Conservation (phyloP, 2,329 filamentous ascomycete genomes). For the Phialemonium atrogriseum region DNA sequence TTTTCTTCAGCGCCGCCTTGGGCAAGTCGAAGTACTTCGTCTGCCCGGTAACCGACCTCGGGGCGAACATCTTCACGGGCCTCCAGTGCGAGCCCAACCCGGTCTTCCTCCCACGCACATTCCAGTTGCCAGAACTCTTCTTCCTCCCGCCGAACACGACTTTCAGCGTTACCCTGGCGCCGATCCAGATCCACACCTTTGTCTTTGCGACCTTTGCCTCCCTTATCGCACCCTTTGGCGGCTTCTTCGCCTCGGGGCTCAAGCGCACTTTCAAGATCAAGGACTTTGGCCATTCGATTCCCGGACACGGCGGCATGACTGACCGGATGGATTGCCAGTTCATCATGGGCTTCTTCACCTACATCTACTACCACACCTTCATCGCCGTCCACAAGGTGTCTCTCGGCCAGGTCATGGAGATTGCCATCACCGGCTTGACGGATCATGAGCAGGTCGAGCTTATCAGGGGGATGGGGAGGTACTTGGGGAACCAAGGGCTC, state of each 20-base stretch:
- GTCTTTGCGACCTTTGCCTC: conserved; percentile 90
- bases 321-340: conserved; percentile 99
- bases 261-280: conserved; percentile 99
- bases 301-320: conserved; percentile 94
- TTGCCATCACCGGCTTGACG: conserved; percentile 80
- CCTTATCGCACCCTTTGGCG: conserved; percentile 92
- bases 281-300: conserved; percentile 97
- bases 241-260: conserved; percentile 94
- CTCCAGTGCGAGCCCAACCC: conserved; percentile 87
- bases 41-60: conserved; percentile 93
- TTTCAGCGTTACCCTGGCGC: conserved; percentile 65
- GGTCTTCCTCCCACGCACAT: conserved; percentile 73
- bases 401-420: conserved; percentile 82
- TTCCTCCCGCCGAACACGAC: conserved; percentile 54
- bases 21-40: conserved; percentile 95
- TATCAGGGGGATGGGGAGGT: conserved; percentile 54
- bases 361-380: conserved; percentile 98
- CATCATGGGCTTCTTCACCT: conserved; percentile 98
- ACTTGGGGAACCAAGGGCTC: conserved; percentile 56
- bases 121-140: conserved; percentile 64
- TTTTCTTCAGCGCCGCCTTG: conserved; percentile 73
- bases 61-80: conserved; percentile 85
- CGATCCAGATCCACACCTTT: conserved; percentile 90
- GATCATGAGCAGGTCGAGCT: conserved; percentile 85
- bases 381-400: conserved; percentile 81